Evolutionary conservation across 225 moss, liverwort and hornwort species (phyloP).

Genomic region (Neckera pumila): DNA sequence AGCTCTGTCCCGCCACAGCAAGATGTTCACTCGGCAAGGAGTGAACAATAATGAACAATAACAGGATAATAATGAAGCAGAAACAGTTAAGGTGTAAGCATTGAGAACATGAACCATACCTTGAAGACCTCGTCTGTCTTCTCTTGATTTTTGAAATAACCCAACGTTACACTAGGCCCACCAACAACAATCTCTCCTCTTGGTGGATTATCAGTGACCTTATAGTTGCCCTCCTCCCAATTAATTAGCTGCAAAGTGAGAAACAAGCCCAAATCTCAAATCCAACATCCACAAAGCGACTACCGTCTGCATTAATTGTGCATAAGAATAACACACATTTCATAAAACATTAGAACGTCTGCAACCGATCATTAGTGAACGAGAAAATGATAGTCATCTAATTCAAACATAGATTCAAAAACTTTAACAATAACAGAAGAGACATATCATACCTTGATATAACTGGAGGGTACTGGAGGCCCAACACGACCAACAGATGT

Average conservation of each 20-base stretch:
- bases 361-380: not conserved
- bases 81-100: not conserved
- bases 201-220: slow-evolving; percentile 55
- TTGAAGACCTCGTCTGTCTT: slow-evolving; percentile 84
- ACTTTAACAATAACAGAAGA: not conserved
- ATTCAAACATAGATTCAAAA: not conserved
- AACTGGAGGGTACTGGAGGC: slow-evolving; percentile 68
- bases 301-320: not conserved
- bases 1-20: not conserved
- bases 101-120: slow-evolving; percentile 8
- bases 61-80: too few relatives aligned
- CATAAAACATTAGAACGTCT: not conserved
- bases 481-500: slow-evolving; percentile 80
- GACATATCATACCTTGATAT: slow-evolving; percentile 38
- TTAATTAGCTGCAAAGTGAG: slow-evolving; percentile 46
- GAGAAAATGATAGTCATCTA: not conserved
- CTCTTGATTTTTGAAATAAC: slow-evolving; percentile 75
- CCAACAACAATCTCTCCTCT: slow-evolving; percentile 91
- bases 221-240: slow-evolving; percentile 90
- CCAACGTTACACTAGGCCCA: slow-evolving; percentile 79
- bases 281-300: not conserved
- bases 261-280: not conserved
- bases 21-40: not conserved
- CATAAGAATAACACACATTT: not conserved
- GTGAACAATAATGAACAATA: too few relatives aligned